These are phyloP conservation scores for Diaporthe eres DNA, from an alignment of 2,329 filamentous ascomycete genomes.

Conservation along the genomic window DNA sequence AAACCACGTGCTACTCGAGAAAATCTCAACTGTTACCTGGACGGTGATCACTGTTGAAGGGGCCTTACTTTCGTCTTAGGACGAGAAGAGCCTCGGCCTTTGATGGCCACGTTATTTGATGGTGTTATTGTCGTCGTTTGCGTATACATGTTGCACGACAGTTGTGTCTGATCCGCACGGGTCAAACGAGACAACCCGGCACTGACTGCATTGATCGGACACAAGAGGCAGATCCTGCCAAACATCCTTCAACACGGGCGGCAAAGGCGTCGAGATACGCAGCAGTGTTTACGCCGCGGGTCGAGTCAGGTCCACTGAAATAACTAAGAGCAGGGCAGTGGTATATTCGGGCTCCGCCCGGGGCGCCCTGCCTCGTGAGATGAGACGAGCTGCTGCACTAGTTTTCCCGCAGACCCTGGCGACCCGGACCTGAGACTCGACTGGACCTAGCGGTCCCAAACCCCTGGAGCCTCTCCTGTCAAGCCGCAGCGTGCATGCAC, in stretches of 20 bases:
- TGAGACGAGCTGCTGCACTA: constrained; percentile 40
- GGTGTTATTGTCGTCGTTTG: not conserved
- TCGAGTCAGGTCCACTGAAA: constrained; percentile 20
- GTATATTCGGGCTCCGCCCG: constrained; percentile 21
- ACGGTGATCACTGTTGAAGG: constrained; percentile 19
- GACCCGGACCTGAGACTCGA: constrained; percentile 39
- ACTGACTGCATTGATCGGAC: constrained; percentile 15
- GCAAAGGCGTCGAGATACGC: constrained; percentile 13
- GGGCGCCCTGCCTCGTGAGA: constrained; percentile 31
- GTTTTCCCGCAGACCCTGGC: constrained; percentile 32
- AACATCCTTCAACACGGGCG: constrained; percentile 18
- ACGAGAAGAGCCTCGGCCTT: not conserved
- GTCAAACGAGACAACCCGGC: constrained; percentile 43
- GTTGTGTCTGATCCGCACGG: constrained; percentile 45
- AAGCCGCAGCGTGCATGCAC: constrained; percentile 9
- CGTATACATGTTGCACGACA: constrained; percentile 43
- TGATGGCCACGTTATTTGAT: not conserved
- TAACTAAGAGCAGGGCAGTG: constrained; percentile 22
- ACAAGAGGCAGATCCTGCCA: constrained; percentile 21
- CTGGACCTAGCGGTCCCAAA: constrained; percentile 26
- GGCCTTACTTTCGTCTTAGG: not conserved
- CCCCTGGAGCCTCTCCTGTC: constrained; percentile 24
- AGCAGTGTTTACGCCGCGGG: not conserved
- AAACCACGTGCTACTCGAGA: constrained; percentile 19
- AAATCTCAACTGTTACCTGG: constrained; percentile 7